A percentile compares a stretch with the other conserved stretches of the same genome.
Conservation (phyloP, 805 yeast species). For the Ogataea glucozyma region DNA sequence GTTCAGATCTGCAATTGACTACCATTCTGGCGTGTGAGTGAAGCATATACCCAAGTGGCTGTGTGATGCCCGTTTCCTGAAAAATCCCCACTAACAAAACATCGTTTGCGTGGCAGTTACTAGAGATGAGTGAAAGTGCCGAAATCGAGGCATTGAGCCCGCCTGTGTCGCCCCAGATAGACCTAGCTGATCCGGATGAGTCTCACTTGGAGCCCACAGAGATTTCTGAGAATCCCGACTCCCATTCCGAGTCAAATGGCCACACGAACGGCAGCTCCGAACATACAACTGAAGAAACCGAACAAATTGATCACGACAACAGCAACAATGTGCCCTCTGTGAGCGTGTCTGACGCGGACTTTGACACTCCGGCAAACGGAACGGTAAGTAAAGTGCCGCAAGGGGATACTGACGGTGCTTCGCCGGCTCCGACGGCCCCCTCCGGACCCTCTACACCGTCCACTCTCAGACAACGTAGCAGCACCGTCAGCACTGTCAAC, state of each 20-base stretch:
- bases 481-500: slow-evolving; percentile 19
- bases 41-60: background rate
- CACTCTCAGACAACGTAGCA: slow-evolving; percentile 12
- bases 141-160: slow-evolving; percentile 2
- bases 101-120: slow-evolving; percentile 5
- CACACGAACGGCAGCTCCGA: too few relatives aligned
- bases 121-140: slow-evolving; percentile 2
- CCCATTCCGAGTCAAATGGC: background rate
- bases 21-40: slow-evolving; percentile 2
- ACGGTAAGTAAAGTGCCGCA: background rate
- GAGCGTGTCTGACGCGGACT: background rate
- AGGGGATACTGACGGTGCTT: too few relatives aligned
- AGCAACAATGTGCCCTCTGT: too few relatives aligned
- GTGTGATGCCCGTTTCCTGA: background rate
- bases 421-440: too few relatives aligned
- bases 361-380: slow-evolving; percentile 2
- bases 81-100: background rate
- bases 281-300: too few relatives aligned
- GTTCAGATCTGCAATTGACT: too few relatives aligned
- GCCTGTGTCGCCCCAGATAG: too few relatives aligned
- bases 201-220: background rate
- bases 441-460: too few relatives aligned
- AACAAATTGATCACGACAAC: too few relatives aligned
- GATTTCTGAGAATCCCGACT: background rate
- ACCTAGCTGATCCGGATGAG: too few relatives aligned